Evolutionary conservation across 2,329 filamentous ascomycete species (phyloP).

Genomic region (Apiospora sp.): DNA sequence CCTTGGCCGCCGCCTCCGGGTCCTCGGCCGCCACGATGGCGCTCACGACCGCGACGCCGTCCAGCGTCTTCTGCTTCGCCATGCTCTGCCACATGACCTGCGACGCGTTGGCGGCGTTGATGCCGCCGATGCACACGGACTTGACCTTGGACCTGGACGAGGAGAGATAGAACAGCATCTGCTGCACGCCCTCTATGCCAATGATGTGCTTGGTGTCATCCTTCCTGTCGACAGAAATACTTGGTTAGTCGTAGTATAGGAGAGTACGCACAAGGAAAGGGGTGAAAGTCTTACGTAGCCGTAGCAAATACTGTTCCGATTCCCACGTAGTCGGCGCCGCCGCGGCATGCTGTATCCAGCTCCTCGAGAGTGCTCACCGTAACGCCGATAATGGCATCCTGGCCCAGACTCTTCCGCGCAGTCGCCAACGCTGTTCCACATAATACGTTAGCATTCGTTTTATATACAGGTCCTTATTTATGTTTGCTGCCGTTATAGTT

Average conservation of each 20-base stretch:
- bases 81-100: slow-evolving; percentile 76
- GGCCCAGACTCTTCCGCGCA: slow-evolving; percentile 77
- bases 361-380: slow-evolving; percentile 81
- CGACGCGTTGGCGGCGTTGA: slow-evolving; percentile 79
- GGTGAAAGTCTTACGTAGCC: slow-evolving; percentile 63
- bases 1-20: slow-evolving; percentile 67
- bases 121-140: slow-evolving; percentile 87
- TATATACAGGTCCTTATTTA: background rate
- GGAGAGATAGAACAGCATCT: slow-evolving; percentile 69
- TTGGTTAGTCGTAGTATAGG: background rate
- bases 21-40: slow-evolving; percentile 80
- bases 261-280: background rate
- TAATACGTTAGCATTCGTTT: slow-evolving; percentile 21
- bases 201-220: slow-evolving; percentile 86
- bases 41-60: slow-evolving; percentile 89
- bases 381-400: slow-evolving; percentile 84
- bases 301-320: slow-evolving; percentile 92
- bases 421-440: slow-evolving; percentile 59
- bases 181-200: slow-evolving; percentile 73
- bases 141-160: slow-evolving; percentile 54
- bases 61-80: slow-evolving; percentile 64
- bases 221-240: slow-evolving; percentile 65
- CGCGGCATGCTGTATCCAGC: slow-evolving; percentile 73
- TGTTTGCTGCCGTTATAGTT: background rate
- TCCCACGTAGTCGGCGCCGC: slow-evolving; percentile 89